These are phyloP conservation scores for Hymenoscyphus occultus DNA, from an alignment of 2,329 filamentous ascomycete species.

Conservation along the genomic window DNA sequence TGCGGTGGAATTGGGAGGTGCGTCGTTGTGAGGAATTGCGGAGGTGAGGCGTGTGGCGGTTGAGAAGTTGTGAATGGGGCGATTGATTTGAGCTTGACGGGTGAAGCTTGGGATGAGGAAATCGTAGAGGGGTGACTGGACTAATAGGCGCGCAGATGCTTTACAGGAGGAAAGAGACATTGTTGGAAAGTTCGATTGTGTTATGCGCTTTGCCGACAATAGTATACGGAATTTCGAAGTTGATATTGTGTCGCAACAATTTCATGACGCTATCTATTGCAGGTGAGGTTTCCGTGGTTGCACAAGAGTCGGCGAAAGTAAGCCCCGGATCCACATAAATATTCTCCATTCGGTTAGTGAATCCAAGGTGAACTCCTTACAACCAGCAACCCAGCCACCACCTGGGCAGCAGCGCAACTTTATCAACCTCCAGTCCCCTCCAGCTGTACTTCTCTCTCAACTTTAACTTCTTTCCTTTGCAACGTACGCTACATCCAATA, in stretches of 20 bases:
- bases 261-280: not conserved
- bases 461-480: not conserved
- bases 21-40: conserved; percentile 8
- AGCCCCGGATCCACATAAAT: not conserved
- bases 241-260: not conserved
- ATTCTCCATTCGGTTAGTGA: not conserved
- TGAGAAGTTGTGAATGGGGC: conserved; percentile 25
- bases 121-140: conserved; percentile 36
- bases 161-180: conserved; percentile 22
- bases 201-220: not conserved
- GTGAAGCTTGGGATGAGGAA: conserved; percentile 41
- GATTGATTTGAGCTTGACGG: conserved; percentile 20
- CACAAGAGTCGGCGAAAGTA: not conserved
- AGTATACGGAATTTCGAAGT: not conserved
- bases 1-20: conserved; percentile 1
- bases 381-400: not conserved
- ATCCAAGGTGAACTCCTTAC: not conserved
- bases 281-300: no score
- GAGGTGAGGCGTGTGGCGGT: conserved; percentile 12
- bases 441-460: not conserved
- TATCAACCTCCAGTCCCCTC: not conserved
- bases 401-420: not conserved
- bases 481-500: not conserved
- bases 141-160: conserved; percentile 14
- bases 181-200: not conserved